Conservation (phyloP, 2,329 filamentous ascomycete species). For the Trichophyton benhamiae region DNA sequence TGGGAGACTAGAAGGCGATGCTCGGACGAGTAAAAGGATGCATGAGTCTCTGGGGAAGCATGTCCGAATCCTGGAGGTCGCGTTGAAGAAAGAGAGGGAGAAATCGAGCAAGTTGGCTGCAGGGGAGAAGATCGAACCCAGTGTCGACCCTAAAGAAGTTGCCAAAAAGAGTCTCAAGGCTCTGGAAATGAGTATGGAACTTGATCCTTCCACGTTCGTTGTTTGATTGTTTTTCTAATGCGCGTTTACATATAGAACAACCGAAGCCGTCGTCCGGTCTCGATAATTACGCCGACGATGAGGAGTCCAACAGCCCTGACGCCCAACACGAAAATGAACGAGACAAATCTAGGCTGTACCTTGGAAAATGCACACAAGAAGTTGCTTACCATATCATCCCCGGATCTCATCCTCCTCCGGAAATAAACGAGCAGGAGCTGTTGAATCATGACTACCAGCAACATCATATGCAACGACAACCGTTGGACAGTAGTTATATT, state of each 20-base stretch:
- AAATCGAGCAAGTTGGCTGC: constrained; percentile 48
- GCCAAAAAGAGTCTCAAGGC: constrained; percentile 35
- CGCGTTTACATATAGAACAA: constrained; percentile 24
- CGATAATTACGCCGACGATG: constrained; percentile 34
- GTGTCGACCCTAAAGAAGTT: constrained; percentile 34
- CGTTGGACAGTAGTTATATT: constrained; percentile 27
- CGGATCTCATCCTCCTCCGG: constrained; percentile 48
- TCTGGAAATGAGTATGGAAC: constrained; percentile 25
- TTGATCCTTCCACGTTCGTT: not conserved
- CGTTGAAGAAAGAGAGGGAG: constrained; percentile 68
- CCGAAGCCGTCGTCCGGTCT: constrained; percentile 39
- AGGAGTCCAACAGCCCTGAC: constrained; percentile 35
- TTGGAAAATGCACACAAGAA: constrained; percentile 55
- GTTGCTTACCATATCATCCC: constrained; percentile 56
- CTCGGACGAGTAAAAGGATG: constrained; percentile 71
- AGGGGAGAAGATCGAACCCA: constrained; percentile 38
- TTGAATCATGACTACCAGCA: constrained; percentile 36
- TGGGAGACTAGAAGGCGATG: constrained; percentile 82
- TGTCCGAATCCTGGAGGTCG: constrained; percentile 76
- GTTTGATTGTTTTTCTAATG: not conserved
- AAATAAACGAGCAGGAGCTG: constrained; percentile 34
- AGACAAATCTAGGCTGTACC: constrained; percentile 51
- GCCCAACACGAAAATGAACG: constrained; percentile 46
- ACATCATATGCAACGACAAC: constrained; percentile 40
- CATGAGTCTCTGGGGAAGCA: constrained; percentile 86